Evolutionary conservation across 768 basidiomycete species (phyloP), one percentile per base, ranked within the genome.

Genomic region (Russula dissimulans): DNA sequence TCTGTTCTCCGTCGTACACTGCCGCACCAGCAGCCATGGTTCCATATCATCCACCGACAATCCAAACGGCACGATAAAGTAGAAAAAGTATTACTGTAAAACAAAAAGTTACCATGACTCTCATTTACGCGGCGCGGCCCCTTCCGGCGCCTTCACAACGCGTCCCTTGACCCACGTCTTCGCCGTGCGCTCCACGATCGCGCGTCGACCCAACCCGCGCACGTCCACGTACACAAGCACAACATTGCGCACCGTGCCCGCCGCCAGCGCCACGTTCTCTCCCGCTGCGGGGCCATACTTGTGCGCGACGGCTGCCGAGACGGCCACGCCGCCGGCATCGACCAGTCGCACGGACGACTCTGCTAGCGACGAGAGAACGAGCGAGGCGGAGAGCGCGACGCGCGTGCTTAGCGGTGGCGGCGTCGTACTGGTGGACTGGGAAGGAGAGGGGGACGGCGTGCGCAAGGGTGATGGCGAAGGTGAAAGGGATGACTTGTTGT

Each of bases 161-260:
- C 1, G 57, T 12, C 39, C 59, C 63, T 45, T 54, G 44, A 47
- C 53, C 58, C 53, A 66, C 5, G 34, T 17, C 53, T 55, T 61
- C 39, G 55, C 56, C 54, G 31, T 18, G 15, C 53, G 55, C 44
- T 49, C 64, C 38, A 66, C 62, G 52, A 66, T 38, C 22, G 56
- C 62, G 12, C 53, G 34, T 6, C 65, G 41, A 2, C 63, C 62
- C 3, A 66, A 34, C 3, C 65, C 65, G 0, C 48, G 62, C 47
- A 58, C 38, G 43, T 64, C 65, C 32, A 64, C 56, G 32, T 66
- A 66, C 18, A 64, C 63, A 1, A 66, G 63, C 42, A 64, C 59
- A 52, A 64, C 56, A 49, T 66, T 64, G 6, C 59, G 58, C 49
- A 41, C 38, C 49, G 65, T 58, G 38, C 63, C 17, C 17, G n/a